A percentile compares a stretch with the other conserved stretches of the same genome.
These are phyloP conservation scores for Ailanthus altissimus DNA, from an alignment of 345 rosid genomes.

Conservation along the genomic window DNA sequence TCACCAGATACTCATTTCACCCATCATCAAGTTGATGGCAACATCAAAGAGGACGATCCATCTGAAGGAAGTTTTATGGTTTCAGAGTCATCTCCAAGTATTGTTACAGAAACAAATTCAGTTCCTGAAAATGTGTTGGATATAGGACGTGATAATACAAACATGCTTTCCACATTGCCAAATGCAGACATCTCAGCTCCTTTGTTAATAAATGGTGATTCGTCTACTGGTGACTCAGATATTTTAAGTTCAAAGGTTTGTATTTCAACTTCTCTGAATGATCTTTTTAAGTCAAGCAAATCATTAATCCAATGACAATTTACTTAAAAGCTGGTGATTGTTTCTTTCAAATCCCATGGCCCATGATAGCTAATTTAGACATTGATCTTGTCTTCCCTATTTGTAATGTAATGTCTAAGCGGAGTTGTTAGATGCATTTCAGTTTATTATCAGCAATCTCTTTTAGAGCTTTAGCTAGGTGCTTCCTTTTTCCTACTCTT, in stretches of 20 bases:
- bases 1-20: constrained; percentile 46
- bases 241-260: constrained; percentile 39
- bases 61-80: constrained; percentile 37
- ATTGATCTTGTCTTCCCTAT: neutral
- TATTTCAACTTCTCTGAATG: constrained; percentile 16
- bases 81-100: constrained; percentile 38
- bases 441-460: neutral
- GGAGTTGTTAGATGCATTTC: neutral
- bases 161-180: constrained; percentile 36
- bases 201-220: constrained; percentile 27
- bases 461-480: neutral
- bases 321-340: neutral
- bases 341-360: neutral
- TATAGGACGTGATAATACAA: constrained; percentile 37
- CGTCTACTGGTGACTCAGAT: constrained; percentile 36
- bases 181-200: constrained; percentile 40
- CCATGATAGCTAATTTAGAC: neutral
- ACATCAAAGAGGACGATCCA: constrained; percentile 30
- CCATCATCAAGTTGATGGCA: constrained; percentile 32
- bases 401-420: neutral
- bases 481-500: neutral
- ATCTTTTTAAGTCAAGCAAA: neutral
- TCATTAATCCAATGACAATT: neutral
- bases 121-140: constrained; percentile 40
- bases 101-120: constrained; percentile 34